These are phyloP conservation scores for Chaetomiaceae sp. DNA, from an alignment of 2,329 filamentous ascomycete genomes.

Conservation along the genomic window DNA sequence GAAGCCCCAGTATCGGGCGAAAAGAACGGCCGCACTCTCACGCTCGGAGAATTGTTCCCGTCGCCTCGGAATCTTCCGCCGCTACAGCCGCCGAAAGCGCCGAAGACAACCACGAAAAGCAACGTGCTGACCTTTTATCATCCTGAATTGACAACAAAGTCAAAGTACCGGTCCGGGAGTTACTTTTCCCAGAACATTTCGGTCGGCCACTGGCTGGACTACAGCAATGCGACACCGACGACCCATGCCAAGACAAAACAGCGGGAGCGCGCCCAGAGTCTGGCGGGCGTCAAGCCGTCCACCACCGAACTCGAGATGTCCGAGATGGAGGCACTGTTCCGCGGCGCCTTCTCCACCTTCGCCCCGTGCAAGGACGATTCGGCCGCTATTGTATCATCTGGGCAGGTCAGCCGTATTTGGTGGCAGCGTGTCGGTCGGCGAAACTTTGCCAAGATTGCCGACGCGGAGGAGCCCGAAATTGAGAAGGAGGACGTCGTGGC, in stretches of 20 bases:
- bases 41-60: slow-evolving; percentile 70
- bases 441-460: slow-evolving; percentile 60
- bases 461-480: slow-evolving; percentile 40
- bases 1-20: slow-evolving; percentile 34
- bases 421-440: slow-evolving; percentile 68
- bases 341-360: slow-evolving; percentile 74
- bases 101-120: slow-evolving; percentile 64
- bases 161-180: slow-evolving; percentile 48
- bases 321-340: slow-evolving; percentile 70
- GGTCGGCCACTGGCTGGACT: slow-evolving; percentile 65
- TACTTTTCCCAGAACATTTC: slow-evolving; percentile 65
- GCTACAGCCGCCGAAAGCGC: slow-evolving; percentile 66
- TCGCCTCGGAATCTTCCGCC: slow-evolving; percentile 60
- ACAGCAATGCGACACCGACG: slow-evolving; percentile 58
- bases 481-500: slow-evolving; percentile 36
- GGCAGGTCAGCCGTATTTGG: slow-evolving; percentile 65
- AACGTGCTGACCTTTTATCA: slow-evolving; percentile 36
- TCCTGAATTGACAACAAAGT: slow-evolving; percentile 44
- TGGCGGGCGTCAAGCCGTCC: slow-evolving; percentile 55
- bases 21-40: slow-evolving; percentile 50
- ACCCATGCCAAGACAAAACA: slow-evolving; percentile 57
- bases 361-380: slow-evolving; percentile 72
- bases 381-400: slow-evolving; percentile 63
- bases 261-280: slow-evolving; percentile 66
- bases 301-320: slow-evolving; percentile 53